Conservation (phyloP, 2,329 filamentous ascomycete genomes). For the Blastomyces gilchristii region DNA sequence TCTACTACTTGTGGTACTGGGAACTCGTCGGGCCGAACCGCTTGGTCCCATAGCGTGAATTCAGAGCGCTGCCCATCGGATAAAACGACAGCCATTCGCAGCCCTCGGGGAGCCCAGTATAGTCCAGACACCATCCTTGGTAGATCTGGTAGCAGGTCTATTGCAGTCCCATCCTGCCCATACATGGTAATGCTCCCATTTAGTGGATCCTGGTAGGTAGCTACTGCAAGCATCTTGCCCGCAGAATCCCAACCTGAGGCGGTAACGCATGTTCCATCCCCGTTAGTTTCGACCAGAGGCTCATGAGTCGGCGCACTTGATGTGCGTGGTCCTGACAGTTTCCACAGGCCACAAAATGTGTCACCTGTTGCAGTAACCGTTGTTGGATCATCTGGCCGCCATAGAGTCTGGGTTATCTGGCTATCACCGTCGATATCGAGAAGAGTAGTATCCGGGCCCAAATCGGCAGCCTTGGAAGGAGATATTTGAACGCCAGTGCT, state of each 20-base stretch:
- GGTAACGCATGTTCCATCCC: slow-evolving; percentile 31
- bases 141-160: slow-evolving; percentile 38
- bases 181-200: slow-evolving; percentile 37
- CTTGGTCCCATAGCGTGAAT: slow-evolving; percentile 37
- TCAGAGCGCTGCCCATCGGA: slow-evolving; percentile 34
- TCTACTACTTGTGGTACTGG: slow-evolving; percentile 29
- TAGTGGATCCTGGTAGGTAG: slow-evolving; percentile 33
- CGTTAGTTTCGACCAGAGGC: slow-evolving; percentile 28
- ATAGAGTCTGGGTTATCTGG: slow-evolving; percentile 34
- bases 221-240: slow-evolving; percentile 38
- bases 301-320: slow-evolving; percentile 24
- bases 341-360: slow-evolving; percentile 38
- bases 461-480: slow-evolving; percentile 40
- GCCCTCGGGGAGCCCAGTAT: slow-evolving; percentile 32
- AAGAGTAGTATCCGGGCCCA: slow-evolving; percentile 36
- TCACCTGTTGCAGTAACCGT: slow-evolving; percentile 36
- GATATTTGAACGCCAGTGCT: slow-evolving; percentile 40
- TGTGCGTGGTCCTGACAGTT: slow-evolving; percentile 23
- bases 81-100: slow-evolving; percentile 35
- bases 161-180: slow-evolving; percentile 33
- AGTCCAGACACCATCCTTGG: slow-evolving; percentile 36
- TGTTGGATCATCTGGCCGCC: slow-evolving; percentile 38
- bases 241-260: slow-evolving; percentile 38
- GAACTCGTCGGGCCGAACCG: slow-evolving; percentile 28
- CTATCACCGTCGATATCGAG: slow-evolving; percentile 28